A percentile compares a stretch with the other conserved stretches of the same genome.
Evolutionary conservation across 139 green algal species (phyloP).

Genomic region (Dunaliella sp.): DNA sequence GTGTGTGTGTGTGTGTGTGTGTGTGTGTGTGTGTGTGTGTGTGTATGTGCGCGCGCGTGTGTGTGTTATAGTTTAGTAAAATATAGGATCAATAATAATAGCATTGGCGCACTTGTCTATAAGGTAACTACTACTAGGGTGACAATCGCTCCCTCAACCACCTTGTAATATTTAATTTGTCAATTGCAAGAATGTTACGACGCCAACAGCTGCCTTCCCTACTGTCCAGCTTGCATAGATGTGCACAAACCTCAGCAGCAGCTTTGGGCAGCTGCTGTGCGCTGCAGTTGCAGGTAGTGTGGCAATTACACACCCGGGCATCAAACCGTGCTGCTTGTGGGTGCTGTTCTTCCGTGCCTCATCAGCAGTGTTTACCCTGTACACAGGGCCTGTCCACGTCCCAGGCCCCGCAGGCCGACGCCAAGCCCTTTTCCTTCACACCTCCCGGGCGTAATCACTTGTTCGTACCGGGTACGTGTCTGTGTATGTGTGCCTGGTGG

Average conservation of each 20-base stretch:
- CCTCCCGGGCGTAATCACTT: conserved; percentile 90
- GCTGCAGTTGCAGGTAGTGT: background rate
- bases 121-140: background rate
- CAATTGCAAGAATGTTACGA: background rate
- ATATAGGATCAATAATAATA: background rate
- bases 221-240: background rate
- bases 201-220: background rate
- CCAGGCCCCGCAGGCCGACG: background rate
- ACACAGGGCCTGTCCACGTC: background rate
- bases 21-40: background rate
- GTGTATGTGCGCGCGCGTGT: background rate
- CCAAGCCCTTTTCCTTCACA: conserved; percentile 61
- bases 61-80: background rate
- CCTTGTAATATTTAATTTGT: background rate
- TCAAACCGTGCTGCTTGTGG: background rate
- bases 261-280: background rate
- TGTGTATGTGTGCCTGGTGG: no score
- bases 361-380: background rate
- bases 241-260: background rate
- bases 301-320: no score
- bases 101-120: background rate
- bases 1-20: background rate
- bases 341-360: background rate
- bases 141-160: background rate
- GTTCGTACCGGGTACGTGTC: conserved; percentile 81